These are phyloP conservation scores for Choiromyces venosus DNA, from an alignment of 495 filamentous ascomycete species.

Conservation along the genomic window DNA sequence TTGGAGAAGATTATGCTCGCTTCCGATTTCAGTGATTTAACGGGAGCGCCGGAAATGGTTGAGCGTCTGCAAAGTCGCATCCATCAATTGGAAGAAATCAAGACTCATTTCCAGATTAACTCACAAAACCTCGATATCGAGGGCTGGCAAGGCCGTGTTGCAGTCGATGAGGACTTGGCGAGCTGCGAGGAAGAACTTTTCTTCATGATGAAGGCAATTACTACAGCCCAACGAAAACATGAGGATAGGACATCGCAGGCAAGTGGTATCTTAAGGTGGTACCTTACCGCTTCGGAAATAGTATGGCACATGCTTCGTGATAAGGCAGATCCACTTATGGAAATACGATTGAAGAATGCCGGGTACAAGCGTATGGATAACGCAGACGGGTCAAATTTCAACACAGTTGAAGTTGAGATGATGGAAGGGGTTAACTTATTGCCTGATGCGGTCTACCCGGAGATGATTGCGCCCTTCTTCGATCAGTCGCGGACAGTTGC, in stretches of 20 bases:
- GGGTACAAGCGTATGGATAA: conserved; percentile 93
- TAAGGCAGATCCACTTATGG: conserved; percentile 77
- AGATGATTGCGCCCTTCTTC: conserved; percentile 85
- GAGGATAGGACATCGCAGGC: conserved; percentile 64
- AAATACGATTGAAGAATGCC: conserved; percentile 84
- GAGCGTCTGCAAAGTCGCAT: conserved; percentile 84
- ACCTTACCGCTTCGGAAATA: conserved; percentile 82
- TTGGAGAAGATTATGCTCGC: conserved; percentile 98
- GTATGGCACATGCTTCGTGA: conserved; percentile 94
- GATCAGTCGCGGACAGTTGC: conserved; percentile 49
- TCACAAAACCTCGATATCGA: conserved; percentile 78
- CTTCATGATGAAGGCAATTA: conserved; percentile 99
- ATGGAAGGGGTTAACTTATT: conserved; percentile 83
- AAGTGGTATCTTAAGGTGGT: conserved; percentile 73
- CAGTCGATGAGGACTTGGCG: conserved; percentile 79
- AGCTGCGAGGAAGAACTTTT: conserved; percentile 95
- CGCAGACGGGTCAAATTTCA: conserved; percentile 91
- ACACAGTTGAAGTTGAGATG: conserved; percentile 75
- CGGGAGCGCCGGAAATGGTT: conserved; percentile 90
- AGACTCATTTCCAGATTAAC: conserved; percentile 89
- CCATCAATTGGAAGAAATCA: conserved; percentile 92
- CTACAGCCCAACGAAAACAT: conserved; percentile 80
- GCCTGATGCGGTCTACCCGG: conserved; percentile 83
- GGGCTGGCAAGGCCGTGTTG: conserved; percentile 82
- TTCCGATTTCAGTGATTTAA: conserved; percentile 97